Evolutionary conservation across 176 grass and related monocot species (phyloP), one percentile per base, ranked within the genome.

Genomic region (Oryza meridionalis): DNA sequence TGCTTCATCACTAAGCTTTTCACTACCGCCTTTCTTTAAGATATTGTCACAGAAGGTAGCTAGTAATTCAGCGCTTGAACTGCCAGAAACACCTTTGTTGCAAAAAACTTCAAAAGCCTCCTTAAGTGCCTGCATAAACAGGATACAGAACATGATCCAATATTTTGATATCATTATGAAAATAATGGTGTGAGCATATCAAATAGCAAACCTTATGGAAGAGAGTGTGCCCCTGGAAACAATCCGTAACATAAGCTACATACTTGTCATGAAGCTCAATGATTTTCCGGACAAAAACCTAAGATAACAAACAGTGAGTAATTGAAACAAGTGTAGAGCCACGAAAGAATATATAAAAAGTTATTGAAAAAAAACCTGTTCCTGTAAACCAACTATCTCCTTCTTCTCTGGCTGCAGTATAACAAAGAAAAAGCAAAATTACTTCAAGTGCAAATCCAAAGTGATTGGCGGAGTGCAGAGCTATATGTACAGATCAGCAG

Each of bases 31-130:
- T 86, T 98, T 98, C 71, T 92, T 98, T 76, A 98, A 86, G 67
- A 98, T 95, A 88, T 93, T 93, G 70, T 95, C 96, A n/a, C 96
- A 93, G 79, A 95, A 95, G 16, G 91, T 93, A 37, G 93, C 93
- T 58, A 98, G 83, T 66, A 98, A 78, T 82, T 98, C 91, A 7
- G 96, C 93, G 83, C 87, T 95, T 66, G 96, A 80, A 77, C 93
- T 95, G 77, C 96, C 96, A 77, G 90, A 86, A 77, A 98, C 93
- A 90, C 91, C 91, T 86, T 98, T 95, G 69, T 95, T 98, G 87
- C 96, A 98, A 85, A 98, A 95, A 37, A 98, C 91, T 53, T 95
- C 96, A 85, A 98, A 98, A 49, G 96, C 92, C 80, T 98, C 96
- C 79, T 95, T 95, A 73, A 98, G 88, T 32, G 96, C 96, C 93